Percentiles rank a stretch among this genome's conserved stretches.
phyloP scores from a whole-genome alignment of 768 basidiomycete species.

The Mrakia blollopis region DNA sequence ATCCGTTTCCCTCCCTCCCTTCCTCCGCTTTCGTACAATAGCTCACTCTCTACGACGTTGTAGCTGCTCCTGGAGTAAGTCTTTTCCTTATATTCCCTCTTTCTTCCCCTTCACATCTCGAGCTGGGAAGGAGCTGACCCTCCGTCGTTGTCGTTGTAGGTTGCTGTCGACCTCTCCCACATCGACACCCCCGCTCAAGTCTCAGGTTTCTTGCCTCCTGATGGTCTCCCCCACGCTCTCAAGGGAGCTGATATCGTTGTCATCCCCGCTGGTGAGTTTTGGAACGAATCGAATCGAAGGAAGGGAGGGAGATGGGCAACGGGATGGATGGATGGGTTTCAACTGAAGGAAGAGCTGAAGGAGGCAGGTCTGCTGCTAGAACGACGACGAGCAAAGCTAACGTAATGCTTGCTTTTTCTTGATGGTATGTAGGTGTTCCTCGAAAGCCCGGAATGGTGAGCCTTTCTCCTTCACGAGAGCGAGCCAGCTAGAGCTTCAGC shows the following conservation, averaged over 20 bases:
- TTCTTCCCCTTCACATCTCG: neutral
- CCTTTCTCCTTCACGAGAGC: slow-evolving; percentile 25
- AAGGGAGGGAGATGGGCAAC: neutral
- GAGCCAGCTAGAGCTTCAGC: too few species aligned
- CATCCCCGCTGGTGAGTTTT: slow-evolving; percentile 74
- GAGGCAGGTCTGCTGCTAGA: neutral
- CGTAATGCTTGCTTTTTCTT: neutral
- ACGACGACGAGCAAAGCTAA: neutral
- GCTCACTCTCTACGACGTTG: slow-evolving; percentile 87
- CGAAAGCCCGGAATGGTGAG: slow-evolving; percentile 65
- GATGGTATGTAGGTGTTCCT: slow-evolving; percentile 56
- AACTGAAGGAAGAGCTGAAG: neutral
- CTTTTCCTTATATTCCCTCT: neutral
- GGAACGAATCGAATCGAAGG: neutral
- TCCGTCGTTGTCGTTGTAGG: slow-evolving; percentile 35
- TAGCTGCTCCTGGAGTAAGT: slow-evolving; percentile 80
- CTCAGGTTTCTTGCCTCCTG: slow-evolving; percentile 44
- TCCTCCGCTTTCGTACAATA: slow-evolving; percentile 35
- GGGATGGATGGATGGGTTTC: neutral
- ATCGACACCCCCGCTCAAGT: slow-evolving; percentile 81
- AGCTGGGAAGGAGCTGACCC: neutral
- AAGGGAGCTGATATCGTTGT: slow-evolving; percentile 87
- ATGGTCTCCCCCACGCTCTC: slow-evolving; percentile 78
- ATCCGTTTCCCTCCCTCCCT: slow-evolving; percentile 22
- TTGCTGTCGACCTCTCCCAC: slow-evolving; percentile 95